phyloP scores from a whole-genome alignment of 768 basidiomycete species.

The Mycena sanguinolenta region DNA sequence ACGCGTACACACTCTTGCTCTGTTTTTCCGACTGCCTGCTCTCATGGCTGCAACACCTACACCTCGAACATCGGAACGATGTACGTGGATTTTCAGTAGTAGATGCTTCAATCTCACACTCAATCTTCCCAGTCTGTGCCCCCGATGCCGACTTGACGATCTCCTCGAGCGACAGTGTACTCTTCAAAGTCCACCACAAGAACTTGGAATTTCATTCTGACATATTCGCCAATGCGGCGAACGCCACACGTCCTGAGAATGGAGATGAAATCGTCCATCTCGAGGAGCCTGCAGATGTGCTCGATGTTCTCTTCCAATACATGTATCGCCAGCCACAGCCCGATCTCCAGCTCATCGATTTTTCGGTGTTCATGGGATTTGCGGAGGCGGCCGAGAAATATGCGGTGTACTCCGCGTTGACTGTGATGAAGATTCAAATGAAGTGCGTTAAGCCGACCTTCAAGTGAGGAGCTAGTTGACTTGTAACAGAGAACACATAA shows the following conservation, averaged over 20 bases:
- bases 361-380: constrained; percentile 23
- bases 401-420: constrained; percentile 23
- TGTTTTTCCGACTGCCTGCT: too few relatives aligned
- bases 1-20: too few relatives aligned
- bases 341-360: constrained; percentile 27
- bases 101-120: too few relatives aligned
- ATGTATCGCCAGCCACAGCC: constrained; percentile 39
- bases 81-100: too few relatives aligned
- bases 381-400: constrained; percentile 43
- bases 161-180: constrained; percentile 21
- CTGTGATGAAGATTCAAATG: neutral
- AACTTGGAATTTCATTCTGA: constrained; percentile 30
- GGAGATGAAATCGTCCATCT: too few relatives aligned
- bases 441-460: too few relatives aligned
- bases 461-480: too few relatives aligned
- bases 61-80: too few relatives aligned
- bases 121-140: too few relatives aligned
- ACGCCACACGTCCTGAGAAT: neutral
- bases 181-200: constrained; percentile 32
- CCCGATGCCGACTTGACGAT: constrained; percentile 27
- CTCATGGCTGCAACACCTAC: too few relatives aligned
- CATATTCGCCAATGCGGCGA: constrained; percentile 21
- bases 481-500: too few relatives aligned
- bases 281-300: constrained; percentile 14
- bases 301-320: constrained; percentile 41